phyloP scores from a whole-genome alignment of 805 yeast species.

The Starmerella khaoyaiensis region DNA sequence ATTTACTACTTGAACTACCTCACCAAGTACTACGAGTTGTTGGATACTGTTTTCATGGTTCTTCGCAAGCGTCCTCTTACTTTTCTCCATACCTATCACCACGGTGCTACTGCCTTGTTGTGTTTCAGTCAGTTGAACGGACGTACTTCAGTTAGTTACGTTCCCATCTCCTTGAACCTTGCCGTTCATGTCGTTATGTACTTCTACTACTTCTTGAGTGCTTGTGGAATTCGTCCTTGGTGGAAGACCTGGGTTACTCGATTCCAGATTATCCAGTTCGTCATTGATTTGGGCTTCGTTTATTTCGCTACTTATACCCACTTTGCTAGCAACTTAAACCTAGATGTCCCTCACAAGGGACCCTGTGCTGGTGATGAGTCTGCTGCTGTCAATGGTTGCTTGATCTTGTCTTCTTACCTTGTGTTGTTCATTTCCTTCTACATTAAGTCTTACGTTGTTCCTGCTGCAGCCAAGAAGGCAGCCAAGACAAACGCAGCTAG shows the following conservation, averaged over 20 bases:
- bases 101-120: constrained; percentile 91
- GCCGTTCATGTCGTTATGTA: constrained; percentile 94
- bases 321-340: constrained; percentile 58
- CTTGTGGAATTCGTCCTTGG: constrained; percentile 92
- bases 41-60: constrained; percentile 86
- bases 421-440: constrained; percentile 86
- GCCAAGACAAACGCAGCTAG: constrained; percentile 6
- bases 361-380: constrained; percentile 83
- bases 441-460: constrained; percentile 62
- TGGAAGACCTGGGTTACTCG: constrained; percentile 99
- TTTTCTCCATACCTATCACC: constrained; percentile 91
- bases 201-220: constrained; percentile 88
- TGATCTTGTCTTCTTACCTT: constrained; percentile 76
- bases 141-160: constrained; percentile 86
- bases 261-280: constrained; percentile 85
- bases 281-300: constrained; percentile 78
- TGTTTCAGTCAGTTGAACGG: constrained; percentile 92
- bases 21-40: constrained; percentile 75
- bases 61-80: constrained; percentile 83
- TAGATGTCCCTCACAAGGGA: constrained; percentile 60
- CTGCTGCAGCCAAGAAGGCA: constrained; percentile 21
- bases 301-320: constrained; percentile 90
- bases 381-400: constrained; percentile 87
- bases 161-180: constrained; percentile 76
- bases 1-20: constrained; percentile 84